Conservation (phyloP, 169 alveolate genomes). For the Cryptosporidium muris region DNA sequence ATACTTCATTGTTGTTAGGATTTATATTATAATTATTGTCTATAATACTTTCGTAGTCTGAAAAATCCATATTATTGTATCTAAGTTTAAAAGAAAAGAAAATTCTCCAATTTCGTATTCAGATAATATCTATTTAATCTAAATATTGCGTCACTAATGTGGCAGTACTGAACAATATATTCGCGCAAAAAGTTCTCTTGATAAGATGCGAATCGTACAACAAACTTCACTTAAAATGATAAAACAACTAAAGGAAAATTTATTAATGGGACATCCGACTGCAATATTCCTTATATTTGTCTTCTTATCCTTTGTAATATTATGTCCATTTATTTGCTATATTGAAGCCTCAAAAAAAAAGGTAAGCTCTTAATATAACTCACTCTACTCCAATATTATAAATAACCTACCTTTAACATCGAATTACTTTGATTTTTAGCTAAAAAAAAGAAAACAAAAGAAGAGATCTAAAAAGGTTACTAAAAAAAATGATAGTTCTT, state of each 20-base stretch:
- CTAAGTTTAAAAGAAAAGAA: not conserved
- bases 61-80: not conserved
- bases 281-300: slow-evolving; percentile 47
- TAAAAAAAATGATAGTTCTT: not conserved
- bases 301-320: not conserved
- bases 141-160: too few species aligned
- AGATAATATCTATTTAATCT: not conserved
- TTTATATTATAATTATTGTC: not conserved
- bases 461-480: slow-evolving; percentile 8
- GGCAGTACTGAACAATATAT: too few species aligned
- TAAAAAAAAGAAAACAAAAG: slow-evolving; percentile 24
- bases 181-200: not conserved
- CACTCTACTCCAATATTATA: not conserved
- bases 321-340: slow-evolving; percentile 45
- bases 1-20: slow-evolving; percentile 17
- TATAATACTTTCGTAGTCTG: not conserved
- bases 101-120: not conserved
- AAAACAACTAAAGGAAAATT: slow-evolving; percentile 10
- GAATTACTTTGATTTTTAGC: slow-evolving; percentile 1
- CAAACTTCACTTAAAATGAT: not conserved
- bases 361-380: slow-evolving; percentile 25
- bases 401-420: not conserved
- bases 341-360: slow-evolving; percentile 50
- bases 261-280: slow-evolving; percentile 63
- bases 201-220: not conserved